phyloP scores from a whole-genome alignment of 2,329 filamentous ascomycete genomes.

The Periconia digitata region DNA sequence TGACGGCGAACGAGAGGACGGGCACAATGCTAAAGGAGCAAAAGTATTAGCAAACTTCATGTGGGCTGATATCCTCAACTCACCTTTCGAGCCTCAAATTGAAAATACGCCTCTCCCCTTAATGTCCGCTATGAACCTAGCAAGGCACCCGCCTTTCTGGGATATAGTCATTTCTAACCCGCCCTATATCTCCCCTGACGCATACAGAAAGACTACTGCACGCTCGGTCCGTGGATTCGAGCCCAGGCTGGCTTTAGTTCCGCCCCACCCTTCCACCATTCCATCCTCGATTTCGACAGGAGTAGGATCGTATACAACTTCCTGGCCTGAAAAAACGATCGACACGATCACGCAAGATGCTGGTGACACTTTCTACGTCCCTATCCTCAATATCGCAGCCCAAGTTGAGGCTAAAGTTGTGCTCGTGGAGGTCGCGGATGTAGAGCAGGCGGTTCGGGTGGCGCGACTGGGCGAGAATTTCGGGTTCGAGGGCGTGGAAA shows the following conservation, averaged over 20 bases:
- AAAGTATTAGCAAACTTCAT: slow-evolving; percentile 46
- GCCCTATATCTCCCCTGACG: slow-evolving; percentile 75
- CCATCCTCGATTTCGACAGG: not conserved
- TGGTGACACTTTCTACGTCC: slow-evolving; percentile 67
- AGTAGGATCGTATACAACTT: not conserved
- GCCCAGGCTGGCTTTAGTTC: slow-evolving; percentile 75
- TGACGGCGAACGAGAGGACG: not conserved
- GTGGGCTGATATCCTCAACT: slow-evolving; percentile 47
- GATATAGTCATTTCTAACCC: slow-evolving; percentile 84
- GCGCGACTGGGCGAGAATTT: slow-evolving; percentile 46
- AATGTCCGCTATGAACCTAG: slow-evolving; percentile 16
- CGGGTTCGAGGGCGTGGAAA: slow-evolving; percentile 54
- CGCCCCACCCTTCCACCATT: slow-evolving; percentile 4
- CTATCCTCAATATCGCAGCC: slow-evolving; percentile 60
- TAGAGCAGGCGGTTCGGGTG: slow-evolving; percentile 68
- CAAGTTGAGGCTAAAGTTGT: slow-evolving; percentile 56
- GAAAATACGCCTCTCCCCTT: slow-evolving; percentile 10
- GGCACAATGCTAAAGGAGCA: slow-evolving; percentile 8
- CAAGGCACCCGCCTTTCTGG: slow-evolving; percentile 26
- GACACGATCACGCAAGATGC: slow-evolving; percentile 22
- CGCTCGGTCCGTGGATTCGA: slow-evolving; percentile 81
- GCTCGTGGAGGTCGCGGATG: slow-evolving; percentile 72
- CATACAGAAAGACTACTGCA: slow-evolving; percentile 64
- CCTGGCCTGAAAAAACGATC: not conserved
- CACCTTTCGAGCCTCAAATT: slow-evolving; percentile 51